A percentile compares a stretch with the other conserved stretches of the same genome.
These are phyloP conservation scores for Geotrichum siamense DNA, from an alignment of 1,139 yeast genomes.

Conservation along the genomic window DNA sequence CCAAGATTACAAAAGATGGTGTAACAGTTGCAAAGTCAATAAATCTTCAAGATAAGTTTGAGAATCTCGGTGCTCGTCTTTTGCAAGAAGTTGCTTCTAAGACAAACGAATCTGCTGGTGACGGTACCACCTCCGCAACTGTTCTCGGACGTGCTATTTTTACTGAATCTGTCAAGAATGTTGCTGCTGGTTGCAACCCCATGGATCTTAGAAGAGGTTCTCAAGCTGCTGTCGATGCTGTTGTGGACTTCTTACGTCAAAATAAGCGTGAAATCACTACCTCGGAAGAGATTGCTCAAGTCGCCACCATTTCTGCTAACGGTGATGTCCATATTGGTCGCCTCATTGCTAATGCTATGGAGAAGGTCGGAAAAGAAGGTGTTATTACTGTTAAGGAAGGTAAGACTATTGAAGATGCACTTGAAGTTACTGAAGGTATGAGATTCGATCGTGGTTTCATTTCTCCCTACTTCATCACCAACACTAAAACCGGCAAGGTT, in stretches of 20 bases:
- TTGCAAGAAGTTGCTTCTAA: conserved; percentile 97
- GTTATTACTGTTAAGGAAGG: conserved; percentile 98
- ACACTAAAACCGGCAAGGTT: conserved; percentile 92
- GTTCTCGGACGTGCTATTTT: conserved; percentile 95
- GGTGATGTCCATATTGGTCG: conserved; percentile 94
- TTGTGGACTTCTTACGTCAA: conserved; percentile 77
- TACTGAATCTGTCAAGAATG: conserved; percentile 95
- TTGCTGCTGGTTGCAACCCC: conserved; percentile 99
- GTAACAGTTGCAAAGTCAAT: conserved; percentile 94
- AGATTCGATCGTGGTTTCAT: conserved; percentile 98
- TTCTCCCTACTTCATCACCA: conserved; percentile 96
- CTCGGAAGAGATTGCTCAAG: conserved; percentile 95
- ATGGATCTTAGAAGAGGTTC: conserved; percentile 99
- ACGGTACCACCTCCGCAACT: conserved; percentile 98
- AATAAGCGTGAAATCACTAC: conserved; percentile 97
- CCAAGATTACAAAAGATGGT: conserved; percentile 99
- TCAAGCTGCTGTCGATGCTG: conserved; percentile 94
- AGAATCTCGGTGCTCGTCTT: conserved; percentile 93
- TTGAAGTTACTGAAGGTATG: conserved; percentile 99
- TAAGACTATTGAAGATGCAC: conserved; percentile 91
- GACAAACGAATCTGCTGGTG: conserved; percentile 98
- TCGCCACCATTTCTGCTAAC: conserved; percentile 97
- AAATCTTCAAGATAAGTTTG: conserved; percentile 83
- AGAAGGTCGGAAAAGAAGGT: conserved; percentile 99
- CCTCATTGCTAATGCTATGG: conserved; percentile 95